Evolutionary conservation across 192 early-diverging fungal genomes (phyloP), one percentile per base, ranked within the genome.

Genomic region (Dimargaris xerosporica): DNA sequence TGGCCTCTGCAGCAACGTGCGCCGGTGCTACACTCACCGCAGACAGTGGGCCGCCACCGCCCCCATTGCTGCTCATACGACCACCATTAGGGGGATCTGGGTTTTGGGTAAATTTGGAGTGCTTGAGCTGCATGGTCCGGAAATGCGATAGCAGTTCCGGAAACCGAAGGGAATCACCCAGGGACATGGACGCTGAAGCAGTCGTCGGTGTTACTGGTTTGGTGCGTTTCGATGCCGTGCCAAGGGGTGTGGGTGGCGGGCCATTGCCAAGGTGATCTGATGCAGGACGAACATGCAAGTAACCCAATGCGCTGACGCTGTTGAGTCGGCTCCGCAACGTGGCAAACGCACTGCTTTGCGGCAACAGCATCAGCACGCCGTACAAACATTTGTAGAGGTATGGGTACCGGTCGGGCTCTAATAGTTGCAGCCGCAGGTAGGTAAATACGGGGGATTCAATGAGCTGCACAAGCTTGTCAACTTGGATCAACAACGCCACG

Each of bases 371-470:
- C 66, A 99, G 69, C 23, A 99, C 72, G 13, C 95, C 95, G 71
- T 95, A 99, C 17, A 99, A 75, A 58, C 91, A 89, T 62, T 94
- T 91, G 75, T 86, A 84, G 41, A 99, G 77, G 66, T 85, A 70
- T n/a, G 95, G 91, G 67, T 95, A 83, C 72, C 79, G 75, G 12
- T 88, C 81, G 0, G 95, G 93, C 56, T 99, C 97, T 42, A 98
- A 71, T 9, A 99, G 75, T 72, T 98, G 94, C 54, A 99, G 71
- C 5, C 97, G 80, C 28, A 99, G 73, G 64, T 87, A 90, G 7
- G 94, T 95, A 75, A 99, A 99, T 17, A 99, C 93, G 10, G 97
- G 97, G 0, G 89, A 91, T 71, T 99, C 97, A 19, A 99, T 67
- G 5, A 99, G 75, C 73, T 98, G 95, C 31, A 99, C 97, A 3